Evolutionary conservation across 139 green algal species (phyloP).

Genomic region (Pleodorina starrii): DNA sequence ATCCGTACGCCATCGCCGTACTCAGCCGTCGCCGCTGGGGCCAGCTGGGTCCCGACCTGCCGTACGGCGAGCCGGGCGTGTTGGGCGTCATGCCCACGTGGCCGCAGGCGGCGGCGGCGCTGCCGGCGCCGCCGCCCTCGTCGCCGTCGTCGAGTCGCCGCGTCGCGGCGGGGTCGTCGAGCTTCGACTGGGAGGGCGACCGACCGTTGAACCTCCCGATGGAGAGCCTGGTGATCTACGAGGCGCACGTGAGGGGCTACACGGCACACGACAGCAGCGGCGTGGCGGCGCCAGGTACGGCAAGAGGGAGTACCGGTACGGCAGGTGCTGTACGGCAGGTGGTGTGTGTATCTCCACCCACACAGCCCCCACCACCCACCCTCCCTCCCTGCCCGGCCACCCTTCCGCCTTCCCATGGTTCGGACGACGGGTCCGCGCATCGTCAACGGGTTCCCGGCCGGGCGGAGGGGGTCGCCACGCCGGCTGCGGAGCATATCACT

Average conservation of each 20-base stretch:
- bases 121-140: not conserved
- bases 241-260: conserved; percentile 98
- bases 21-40: conserved; percentile 84
- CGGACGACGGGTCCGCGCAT: no score
- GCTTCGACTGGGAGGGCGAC: conserved; percentile 94
- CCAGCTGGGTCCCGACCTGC: conserved; percentile 76
- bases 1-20: conserved; percentile 91
- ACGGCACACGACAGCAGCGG: conserved; percentile 80
- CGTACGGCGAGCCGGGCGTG: conserved; percentile 67
- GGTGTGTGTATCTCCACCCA: no score
- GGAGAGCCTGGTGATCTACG: conserved; percentile 96
- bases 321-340: no score
- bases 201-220: conserved; percentile 81
- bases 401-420: no score
- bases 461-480: no score
- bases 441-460: no score
- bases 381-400: no score
- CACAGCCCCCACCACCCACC: no score
- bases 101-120: conserved; percentile 71
- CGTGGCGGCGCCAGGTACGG: conserved; percentile 67
- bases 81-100: conserved; percentile 83
- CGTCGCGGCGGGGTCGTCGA: no score
- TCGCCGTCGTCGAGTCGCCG: no score
- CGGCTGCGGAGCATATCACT: no score
- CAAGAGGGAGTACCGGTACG: not conserved